Evolutionary conservation across 2,329 filamentous ascomycete species (phyloP), one percentile per base, ranked within the genome.

Genomic region (Rhinocladiella mackenziei): DNA sequence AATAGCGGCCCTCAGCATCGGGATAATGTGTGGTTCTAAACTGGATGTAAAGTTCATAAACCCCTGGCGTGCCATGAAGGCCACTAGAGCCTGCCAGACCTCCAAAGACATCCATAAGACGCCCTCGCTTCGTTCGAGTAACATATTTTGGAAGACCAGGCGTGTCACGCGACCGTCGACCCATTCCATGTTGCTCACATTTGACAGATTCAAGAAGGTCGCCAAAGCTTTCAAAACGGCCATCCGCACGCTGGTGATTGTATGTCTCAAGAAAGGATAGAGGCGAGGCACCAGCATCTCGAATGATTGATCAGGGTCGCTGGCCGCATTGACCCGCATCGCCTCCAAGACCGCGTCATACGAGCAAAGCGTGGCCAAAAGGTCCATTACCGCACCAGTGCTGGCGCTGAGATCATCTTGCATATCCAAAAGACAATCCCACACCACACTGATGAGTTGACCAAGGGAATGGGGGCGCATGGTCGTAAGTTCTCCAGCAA

Each of bases 331-430:
- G 20, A 74, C 71, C 67, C 94, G 94, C 92, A 98, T 98, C 10
- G 91, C 86, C 49, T 91, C 81, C 22, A 98, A 70, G 5, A 97
- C 91, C 67, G 95, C 80, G 0, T 86, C 86, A 70, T 96, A 98
- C 52, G 89, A 85, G 69, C 92, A 98, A 2, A 98, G 79, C 48
- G 92, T 97, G 10, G 94, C 92, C 13, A 98, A 75, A 29, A 98
- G 77, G 64, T 98, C 94, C 94, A 98, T 98, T 42, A 98, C 94
- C 44, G 89, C 94, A 35, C 92, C 92, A 7, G 94, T 98, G 63
- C 92, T 97, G 3, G 92, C 92, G 63, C 89, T 97, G 13, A 98
- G 75, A 61, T 98, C 92, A 62, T 98, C 92, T 54, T 91, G 89
- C n/a, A 98, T 73, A 62, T 94, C 94, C 3, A 91, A 94, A 17